Evolutionary conservation across 2,329 filamentous ascomycete genomes (phyloP), one percentile per base, ranked within the genome.

Genomic region (Myriosclerotinia curreyana): DNA sequence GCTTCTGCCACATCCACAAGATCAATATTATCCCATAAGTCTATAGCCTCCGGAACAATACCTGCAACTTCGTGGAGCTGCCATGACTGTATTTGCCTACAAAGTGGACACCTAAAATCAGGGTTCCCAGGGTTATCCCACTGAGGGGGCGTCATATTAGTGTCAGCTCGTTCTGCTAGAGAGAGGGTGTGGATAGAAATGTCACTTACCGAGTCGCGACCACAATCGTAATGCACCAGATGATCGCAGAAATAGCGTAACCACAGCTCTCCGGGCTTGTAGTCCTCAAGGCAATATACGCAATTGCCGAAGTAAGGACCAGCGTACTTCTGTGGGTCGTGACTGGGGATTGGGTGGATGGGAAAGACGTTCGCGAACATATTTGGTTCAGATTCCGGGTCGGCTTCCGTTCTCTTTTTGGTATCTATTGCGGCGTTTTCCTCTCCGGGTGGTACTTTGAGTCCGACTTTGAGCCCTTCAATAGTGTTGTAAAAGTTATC

Each of bases 161-260:
- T 25, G n/a, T 59, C 17, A 20, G 5, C 15, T 14, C 5, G 15
- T 48, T 48, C 15, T 36, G 3, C 31, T 25, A 25, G 28, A 8
- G 4, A 36, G 12, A 20, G 14, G 31, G 17, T 11, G 5, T 20
- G 25, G 5, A 48, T 14, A 2, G 11, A 17, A 22, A 25, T 7
- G 17, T n/a, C 20, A 49, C 55, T 59, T 36, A 59, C 55, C 17
- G 44, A 11, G 5, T 28, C 22, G 5, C 62, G 62, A 31, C 64
- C 62, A 48, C 68, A 69, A 6, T 42, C 12, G 50, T 64, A 64
- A 42, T 69, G 68, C 14, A 64, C 63, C n/a, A 62, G 20, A n/a
- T 70, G 68, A 15, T 64, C 34, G 36, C 69, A 70, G 48, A 68
- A 65, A 15, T 69, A 66, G 12, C 52, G 54, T 3, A 60, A 48